Percentiles rank a stretch among this genome's conserved stretches.
Conservation (phyloP, 495 filamentous ascomycete genomes). For the Endocarpon pusillum region DNA sequence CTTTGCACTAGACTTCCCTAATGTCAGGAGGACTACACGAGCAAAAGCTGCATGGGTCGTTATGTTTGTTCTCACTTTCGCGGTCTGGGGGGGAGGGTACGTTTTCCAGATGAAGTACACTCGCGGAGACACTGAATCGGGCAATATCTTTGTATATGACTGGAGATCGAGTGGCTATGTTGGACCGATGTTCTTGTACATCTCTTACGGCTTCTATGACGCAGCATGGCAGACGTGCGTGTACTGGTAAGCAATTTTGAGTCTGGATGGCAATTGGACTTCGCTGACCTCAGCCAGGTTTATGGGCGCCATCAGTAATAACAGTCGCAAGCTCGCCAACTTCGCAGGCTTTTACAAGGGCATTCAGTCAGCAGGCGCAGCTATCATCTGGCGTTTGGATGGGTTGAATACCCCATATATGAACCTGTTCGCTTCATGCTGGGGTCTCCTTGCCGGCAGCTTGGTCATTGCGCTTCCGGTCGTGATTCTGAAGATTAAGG, state of each 20-base stretch:
- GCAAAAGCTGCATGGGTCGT: constrained; percentile 22
- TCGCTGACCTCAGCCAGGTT: constrained; percentile 29
- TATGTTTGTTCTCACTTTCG: constrained; percentile 25
- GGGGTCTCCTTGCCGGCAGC: constrained; percentile 48
- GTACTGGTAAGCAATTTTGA: constrained; percentile 54
- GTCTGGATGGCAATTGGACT: not conserved
- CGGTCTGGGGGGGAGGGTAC: constrained; percentile 34
- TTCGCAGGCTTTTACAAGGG: constrained; percentile 87
- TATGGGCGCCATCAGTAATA: constrained; percentile 83
- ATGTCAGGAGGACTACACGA: constrained; percentile 22
- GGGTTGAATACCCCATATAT: constrained; percentile 40
- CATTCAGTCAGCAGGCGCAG: constrained; percentile 71
- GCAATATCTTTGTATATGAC: constrained; percentile 18
- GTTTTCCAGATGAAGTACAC: constrained; percentile 32
- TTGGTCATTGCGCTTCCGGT: constrained; percentile 55
- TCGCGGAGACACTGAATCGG: constrained; percentile 22
- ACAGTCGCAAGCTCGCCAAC: constrained; percentile 76
- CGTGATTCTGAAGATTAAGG: constrained; percentile 53
- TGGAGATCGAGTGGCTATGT: constrained; percentile 24
- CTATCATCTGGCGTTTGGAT: constrained; percentile 68
- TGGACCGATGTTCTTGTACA: constrained; percentile 36
- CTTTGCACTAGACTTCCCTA: constrained; percentile 23
- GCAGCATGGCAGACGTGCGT: constrained; percentile 49
- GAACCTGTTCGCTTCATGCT: constrained; percentile 33
- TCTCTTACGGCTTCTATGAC: constrained; percentile 38